Percentiles rank a stretch among this genome's conserved stretches.
Conservation (phyloP, 73 alveolate genomes). For the Symbiodinium natans region DNA sequence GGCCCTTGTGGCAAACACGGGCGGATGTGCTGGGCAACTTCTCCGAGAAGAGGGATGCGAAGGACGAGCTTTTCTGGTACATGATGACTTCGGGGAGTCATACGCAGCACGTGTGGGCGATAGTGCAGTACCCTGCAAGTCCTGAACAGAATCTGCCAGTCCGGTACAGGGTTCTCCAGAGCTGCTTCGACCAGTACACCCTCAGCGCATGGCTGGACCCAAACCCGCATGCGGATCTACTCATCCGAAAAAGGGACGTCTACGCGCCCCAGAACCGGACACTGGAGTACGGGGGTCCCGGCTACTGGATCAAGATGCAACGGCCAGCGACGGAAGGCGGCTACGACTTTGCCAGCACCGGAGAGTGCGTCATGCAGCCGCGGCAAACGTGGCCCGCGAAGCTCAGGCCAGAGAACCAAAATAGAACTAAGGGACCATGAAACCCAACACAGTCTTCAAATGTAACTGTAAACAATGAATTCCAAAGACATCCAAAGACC, state of each 20-base stretch:
- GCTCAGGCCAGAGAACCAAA: background rate
- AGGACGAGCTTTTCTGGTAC: background rate
- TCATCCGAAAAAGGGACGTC: background rate
- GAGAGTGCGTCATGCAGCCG: background rate
- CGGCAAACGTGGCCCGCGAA: background rate
- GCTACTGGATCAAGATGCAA: background rate
- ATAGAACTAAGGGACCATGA: background rate
- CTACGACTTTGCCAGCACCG: background rate
- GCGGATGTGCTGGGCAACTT: background rate
- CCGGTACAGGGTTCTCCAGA: background rate
- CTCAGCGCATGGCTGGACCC: background rate
- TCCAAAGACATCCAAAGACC: too few species aligned
- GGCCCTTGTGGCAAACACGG: background rate
- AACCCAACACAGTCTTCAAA: too few species aligned
- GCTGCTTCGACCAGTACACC: background rate
- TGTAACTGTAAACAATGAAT: too few species aligned
- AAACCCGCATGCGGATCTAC: background rate
- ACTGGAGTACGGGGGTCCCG: background rate
- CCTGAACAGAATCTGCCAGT: background rate
- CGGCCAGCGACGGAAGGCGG: background rate
- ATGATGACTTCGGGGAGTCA: background rate
- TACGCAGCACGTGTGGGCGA: background rate
- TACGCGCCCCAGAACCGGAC: background rate
- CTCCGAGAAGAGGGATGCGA: background rate
- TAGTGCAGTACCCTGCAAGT: background rate